phyloP scores from a whole-genome alignment of 129 eudicot genomes.

The Tagetes erecta region DNA sequence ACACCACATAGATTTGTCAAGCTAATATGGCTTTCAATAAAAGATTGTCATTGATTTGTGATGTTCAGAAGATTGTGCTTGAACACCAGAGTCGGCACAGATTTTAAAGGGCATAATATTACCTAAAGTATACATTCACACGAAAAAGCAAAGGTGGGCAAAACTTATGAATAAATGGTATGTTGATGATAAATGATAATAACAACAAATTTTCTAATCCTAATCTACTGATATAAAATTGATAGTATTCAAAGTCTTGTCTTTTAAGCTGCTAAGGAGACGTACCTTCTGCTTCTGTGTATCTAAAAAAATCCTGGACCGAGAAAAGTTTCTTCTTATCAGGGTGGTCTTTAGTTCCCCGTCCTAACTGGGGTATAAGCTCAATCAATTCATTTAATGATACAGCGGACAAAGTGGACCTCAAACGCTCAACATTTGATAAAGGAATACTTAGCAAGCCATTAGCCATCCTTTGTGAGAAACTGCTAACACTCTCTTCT shows the following conservation, averaged over 20 bases:
- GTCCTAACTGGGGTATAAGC: constrained; percentile 81
- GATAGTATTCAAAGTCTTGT: not conserved
- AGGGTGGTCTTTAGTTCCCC: constrained; percentile 78
- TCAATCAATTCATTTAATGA: constrained; percentile 75
- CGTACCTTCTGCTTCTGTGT: constrained; percentile 88
- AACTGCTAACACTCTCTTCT: constrained; percentile 54
- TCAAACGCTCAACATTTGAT: constrained; percentile 88
- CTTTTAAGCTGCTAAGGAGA: constrained; percentile 22
- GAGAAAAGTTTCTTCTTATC: constrained; percentile 84
- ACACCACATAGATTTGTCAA: not conserved
- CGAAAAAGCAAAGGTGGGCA: not conserved
- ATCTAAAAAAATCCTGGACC: constrained; percentile 85
- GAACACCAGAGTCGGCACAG: not conserved
- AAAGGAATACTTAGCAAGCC: constrained; percentile 88
- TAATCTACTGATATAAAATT: not conserved
- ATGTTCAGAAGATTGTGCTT: not conserved
- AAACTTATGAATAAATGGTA: not conserved
- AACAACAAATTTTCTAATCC: not conserved
- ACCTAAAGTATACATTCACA: constrained; percentile 14
- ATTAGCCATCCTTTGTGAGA: constrained; percentile 64
- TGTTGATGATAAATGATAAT: constrained; percentile 1
- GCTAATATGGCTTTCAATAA: not conserved
- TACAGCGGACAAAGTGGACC: constrained; percentile 74
- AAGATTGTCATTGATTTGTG: not conserved
- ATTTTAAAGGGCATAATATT: constrained; percentile 5